Evolutionary conservation across 225 moss, liverwort and hornwort genomes (phyloP).

Genomic region (Ulota crispa): DNA sequence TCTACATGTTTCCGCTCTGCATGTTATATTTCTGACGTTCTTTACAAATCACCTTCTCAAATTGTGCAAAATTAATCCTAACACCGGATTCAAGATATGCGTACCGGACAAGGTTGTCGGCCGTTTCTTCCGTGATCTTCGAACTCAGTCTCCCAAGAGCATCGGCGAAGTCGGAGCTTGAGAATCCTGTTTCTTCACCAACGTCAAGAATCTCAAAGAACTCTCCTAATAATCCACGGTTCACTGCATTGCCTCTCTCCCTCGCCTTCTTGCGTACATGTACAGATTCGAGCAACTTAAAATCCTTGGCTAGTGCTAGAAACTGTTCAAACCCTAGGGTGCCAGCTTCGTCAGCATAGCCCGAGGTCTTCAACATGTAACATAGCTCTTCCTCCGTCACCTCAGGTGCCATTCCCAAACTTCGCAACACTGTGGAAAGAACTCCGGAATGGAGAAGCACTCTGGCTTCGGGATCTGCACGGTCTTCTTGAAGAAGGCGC

Average conservation of each 20-base stretch:
- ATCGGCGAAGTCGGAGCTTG: background rate
- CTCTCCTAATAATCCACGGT: background rate
- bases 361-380: background rate
- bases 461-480: background rate
- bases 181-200: background rate
- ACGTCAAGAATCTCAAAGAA: slow-evolving; percentile 3
- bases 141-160: background rate
- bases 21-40: background rate
- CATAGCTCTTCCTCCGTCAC: background rate
- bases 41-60: background rate
- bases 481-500: background rate
- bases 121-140: background rate
- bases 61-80: background rate
- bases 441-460: background rate
- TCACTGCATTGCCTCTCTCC: background rate
- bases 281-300: background rate
- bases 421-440: slow-evolving; percentile 6
- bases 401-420: background rate
- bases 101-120: background rate
- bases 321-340: background rate
- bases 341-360: slow-evolving; percentile 6
- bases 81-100: background rate
- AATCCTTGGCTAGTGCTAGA: background rate
- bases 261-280: background rate
- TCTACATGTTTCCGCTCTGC: background rate